A percentile compares a stretch with the other conserved stretches of the same genome.
Conservation (phyloP, 441 rosid species). For the Dalechampia spathulata region DNA sequence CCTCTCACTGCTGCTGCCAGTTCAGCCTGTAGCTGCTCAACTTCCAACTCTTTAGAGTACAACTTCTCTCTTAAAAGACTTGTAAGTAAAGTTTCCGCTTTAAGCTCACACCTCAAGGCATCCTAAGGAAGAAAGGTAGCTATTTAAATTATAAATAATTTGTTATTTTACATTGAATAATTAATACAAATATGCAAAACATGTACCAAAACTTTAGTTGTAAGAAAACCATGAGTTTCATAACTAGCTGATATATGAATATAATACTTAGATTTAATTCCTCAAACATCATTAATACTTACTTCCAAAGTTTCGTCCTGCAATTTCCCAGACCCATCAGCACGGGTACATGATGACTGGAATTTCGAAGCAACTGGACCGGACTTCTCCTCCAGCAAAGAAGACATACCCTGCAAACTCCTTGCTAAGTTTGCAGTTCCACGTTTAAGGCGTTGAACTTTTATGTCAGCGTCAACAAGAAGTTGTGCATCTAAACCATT, state of each 20-base stretch:
- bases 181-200: not conserved
- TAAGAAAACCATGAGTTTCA: not conserved
- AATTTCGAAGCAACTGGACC: conserved; percentile 32
- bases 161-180: conserved; percentile 24
- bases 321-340: conserved; percentile 23
- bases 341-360: conserved; percentile 19
- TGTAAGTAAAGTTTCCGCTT: conserved; percentile 66
- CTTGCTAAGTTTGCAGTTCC: conserved; percentile 62
- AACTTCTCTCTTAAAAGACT: conserved; percentile 74
- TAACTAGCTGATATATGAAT: conserved; percentile 13
- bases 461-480: conserved; percentile 65
- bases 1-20: conserved; percentile 75
- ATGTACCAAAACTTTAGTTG: conserved; percentile 26
- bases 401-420: conserved; percentile 67
- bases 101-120: conserved; percentile 47
- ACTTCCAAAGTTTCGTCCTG: conserved; percentile 53
- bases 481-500: conserved; percentile 61
- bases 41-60: conserved; percentile 73
- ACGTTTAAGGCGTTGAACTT: conserved; percentile 60
- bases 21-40: conserved; percentile 82
- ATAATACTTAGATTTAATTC: too few species aligned
- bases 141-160: conserved; percentile 56
- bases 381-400: conserved; percentile 58
- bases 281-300: too few species aligned
- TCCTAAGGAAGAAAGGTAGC: conserved; percentile 59